Evolutionary conservation across 371 early-diverging fungal genomes (phyloP), one percentile per base, ranked within the genome.

Genomic region (Smittium culicis): DNA sequence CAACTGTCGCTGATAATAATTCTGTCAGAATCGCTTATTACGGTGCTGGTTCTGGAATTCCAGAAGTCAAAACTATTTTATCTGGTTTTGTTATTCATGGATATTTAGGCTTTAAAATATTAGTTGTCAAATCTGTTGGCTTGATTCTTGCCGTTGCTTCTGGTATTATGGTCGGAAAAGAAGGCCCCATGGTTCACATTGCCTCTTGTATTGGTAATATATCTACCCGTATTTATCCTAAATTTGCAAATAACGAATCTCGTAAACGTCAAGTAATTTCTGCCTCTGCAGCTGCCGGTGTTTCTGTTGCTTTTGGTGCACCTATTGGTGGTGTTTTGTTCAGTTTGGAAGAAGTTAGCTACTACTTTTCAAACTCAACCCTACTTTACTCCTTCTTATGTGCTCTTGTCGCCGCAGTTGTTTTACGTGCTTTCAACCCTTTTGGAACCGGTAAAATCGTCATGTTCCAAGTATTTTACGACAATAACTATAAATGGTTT

Each of bases 271-370:
- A 95, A 73, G 91, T 96, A 28, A 76, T 96, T 35, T 91, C 93
- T 2, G 95, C 95, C 1, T 87, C 95, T 0, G 83, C 90, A 34
- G 96, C 97, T 0, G 94, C 98, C 0, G 98, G 98, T 54, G 91
- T 96, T 17, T 87, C 92, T 24, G 92, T 93, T 31, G 91, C 90
- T 29, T 98, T 98, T 79, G 98, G 96, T 11, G 89, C 95, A 0
- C 98, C 98, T 0, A 90, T 94, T 60, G 96, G 97, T 27, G 98
- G 98, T 25, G 95, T 98, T 2, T 73, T 98, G 30, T 96, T 96
- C 76, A 87, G 91, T n/a, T 80, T 96, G 17, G 98, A 98, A 76
- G 97, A 96, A 74, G 89, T 95, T 70, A 90, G 90, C n/a, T 90
- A 88, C 56, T 89, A 90, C 70, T 98, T 98, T 71, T 91, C 94